These are phyloP conservation scores for Hermanozyma aechmeae DNA, from an alignment of 805 yeast genomes.

Conservation along the genomic window DNA sequence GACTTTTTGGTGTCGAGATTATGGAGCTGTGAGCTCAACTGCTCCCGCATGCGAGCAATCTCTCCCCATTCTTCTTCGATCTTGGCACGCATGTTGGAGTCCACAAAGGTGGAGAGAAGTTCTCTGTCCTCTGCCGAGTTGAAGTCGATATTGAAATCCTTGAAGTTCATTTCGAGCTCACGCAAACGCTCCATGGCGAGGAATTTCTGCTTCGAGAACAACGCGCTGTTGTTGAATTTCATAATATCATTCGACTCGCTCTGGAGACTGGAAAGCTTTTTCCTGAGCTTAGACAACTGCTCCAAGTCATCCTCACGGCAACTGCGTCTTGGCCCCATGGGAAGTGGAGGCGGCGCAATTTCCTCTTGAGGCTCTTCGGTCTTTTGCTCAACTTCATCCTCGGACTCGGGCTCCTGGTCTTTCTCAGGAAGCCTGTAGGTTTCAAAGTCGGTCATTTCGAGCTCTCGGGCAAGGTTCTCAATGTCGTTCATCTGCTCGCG, in stretches of 20 bases:
- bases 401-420: not conserved
- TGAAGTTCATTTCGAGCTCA: constrained; percentile 58
- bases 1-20: too few relatives aligned
- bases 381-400: constrained; percentile 2
- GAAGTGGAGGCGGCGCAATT: constrained; percentile 7
- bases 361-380: constrained; percentile 3
- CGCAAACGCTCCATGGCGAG: constrained; percentile 65
- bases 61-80: constrained; percentile 33
- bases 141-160: constrained; percentile 56
- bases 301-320: constrained; percentile 42
- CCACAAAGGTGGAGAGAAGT: constrained; percentile 12
- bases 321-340: constrained; percentile 28
- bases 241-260: constrained; percentile 69
- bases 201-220: constrained; percentile 49
- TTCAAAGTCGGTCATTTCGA: constrained; percentile 79
- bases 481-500: constrained; percentile 79
- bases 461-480: constrained; percentile 74
- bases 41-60: constrained; percentile 30
- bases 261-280: constrained; percentile 53
- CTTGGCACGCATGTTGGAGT: constrained; percentile 25
- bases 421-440: constrained; percentile 13
- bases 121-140: constrained; percentile 11
- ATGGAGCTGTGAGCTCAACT: constrained; percentile 29
- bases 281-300: constrained; percentile 46
- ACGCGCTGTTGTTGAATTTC: constrained; percentile 54